A percentile compares a stretch with the other conserved stretches of the same genome.
Evolutionary conservation across 2,329 filamentous ascomycete species (phyloP).

Genomic region (Cadophora sp.): DNA sequence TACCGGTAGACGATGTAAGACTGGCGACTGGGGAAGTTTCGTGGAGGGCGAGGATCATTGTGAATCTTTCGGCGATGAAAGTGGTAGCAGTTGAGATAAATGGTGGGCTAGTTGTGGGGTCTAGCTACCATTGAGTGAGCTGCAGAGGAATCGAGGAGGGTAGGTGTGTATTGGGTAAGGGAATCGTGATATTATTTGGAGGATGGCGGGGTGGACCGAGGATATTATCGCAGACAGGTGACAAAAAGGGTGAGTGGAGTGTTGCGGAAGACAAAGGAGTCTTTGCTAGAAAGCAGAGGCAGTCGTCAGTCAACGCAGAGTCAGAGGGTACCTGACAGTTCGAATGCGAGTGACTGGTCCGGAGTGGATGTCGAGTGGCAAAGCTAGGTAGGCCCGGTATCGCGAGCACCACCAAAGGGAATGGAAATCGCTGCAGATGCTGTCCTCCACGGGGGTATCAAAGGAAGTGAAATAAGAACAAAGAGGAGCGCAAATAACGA

Average conservation of each 20-base stretch:
- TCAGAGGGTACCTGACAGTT: constrained; percentile 21
- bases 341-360: constrained; percentile 32
- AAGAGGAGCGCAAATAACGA: constrained; percentile 30
- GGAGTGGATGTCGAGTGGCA: constrained; percentile 33
- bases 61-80: constrained; percentile 48
- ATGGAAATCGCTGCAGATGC: constrained; percentile 22
- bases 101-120: constrained; percentile 42
- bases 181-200: constrained; percentile 19
- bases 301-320: constrained; percentile 31
- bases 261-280: constrained; percentile 36
- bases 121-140: constrained; percentile 41
- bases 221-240: constrained; percentile 33
- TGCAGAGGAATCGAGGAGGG: constrained; percentile 15
- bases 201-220: constrained; percentile 21
- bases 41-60: constrained; percentile 64
- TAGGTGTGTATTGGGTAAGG: constrained; percentile 19
- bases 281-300: constrained; percentile 22
- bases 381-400: constrained; percentile 32
- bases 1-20: constrained; percentile 66
- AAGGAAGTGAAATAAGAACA: constrained; percentile 37
- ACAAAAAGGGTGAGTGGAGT: constrained; percentile 43
- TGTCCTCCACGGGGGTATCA: constrained; percentile 36
- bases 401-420: constrained; percentile 26
- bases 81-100: constrained; percentile 42
- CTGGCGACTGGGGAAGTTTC: constrained; percentile 65